Conservation (phyloP, 306 rosid genomes). For the Vicia villosa region DNA sequence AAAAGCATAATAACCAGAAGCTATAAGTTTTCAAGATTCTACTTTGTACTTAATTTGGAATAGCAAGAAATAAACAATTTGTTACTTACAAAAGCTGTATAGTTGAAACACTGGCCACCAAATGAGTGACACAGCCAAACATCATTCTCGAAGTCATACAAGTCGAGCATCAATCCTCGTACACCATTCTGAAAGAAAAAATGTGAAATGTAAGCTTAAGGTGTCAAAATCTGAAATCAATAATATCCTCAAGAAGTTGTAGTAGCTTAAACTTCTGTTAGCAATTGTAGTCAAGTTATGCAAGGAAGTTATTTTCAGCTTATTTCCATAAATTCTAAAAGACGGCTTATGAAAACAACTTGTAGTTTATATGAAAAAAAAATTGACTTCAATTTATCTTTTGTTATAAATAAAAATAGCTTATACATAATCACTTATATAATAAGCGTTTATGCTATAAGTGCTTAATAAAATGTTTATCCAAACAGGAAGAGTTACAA, state of each 20-base stretch:
- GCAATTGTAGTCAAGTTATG: neutral
- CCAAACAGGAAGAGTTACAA: neutral
- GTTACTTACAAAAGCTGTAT: conserved; percentile 86
- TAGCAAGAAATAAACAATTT: conserved; percentile 21
- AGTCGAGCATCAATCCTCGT: conserved; percentile 89
- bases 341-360: neutral
- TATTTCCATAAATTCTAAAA: neutral
- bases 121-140: conserved; percentile 88
- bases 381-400: neutral
- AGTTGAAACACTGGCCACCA: conserved; percentile 80
- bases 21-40: too few relatives aligned
- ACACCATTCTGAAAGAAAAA: conserved; percentile 71
- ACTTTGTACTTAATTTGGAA: conserved; percentile 23
- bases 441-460: neutral
- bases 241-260: neutral
- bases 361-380: neutral
- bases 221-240: conserved; percentile 18
- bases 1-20: neutral
- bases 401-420: neutral
- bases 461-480: neutral
- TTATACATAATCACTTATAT: neutral
- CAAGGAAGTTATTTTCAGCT: neutral
- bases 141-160: conserved; percentile 81
- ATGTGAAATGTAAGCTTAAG: conserved; percentile 27
- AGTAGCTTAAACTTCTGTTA: neutral